Percentiles rank a stretch among this genome's conserved stretches.
Conservation (phyloP, 2,329 filamentous ascomycete species). For the Phyllosticta paracitricarpa region DNA sequence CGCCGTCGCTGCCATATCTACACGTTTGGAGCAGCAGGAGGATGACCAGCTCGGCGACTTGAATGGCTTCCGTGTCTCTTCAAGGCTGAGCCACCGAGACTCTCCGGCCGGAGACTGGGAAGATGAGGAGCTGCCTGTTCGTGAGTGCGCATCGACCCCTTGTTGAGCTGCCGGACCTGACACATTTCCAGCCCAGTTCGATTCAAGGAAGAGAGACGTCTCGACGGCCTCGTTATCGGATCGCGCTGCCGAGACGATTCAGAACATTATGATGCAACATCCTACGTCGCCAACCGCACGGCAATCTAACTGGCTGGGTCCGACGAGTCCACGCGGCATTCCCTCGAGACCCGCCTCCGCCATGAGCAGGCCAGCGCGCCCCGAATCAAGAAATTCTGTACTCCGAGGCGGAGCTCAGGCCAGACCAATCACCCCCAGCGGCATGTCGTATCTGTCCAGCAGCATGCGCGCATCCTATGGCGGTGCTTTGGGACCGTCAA, state of each 20-base stretch:
- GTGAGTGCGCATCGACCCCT: constrained; percentile 10
- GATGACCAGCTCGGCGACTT: constrained; percentile 28
- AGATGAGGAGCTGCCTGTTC: not conserved
- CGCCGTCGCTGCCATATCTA: constrained; percentile 2
- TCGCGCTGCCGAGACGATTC: constrained; percentile 74
- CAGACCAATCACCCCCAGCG: constrained; percentile 3
- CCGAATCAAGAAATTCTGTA: not conserved
- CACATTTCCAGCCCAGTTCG: constrained; percentile 12
- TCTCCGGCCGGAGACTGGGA: constrained; percentile 13
- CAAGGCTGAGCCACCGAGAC: constrained; percentile 24
- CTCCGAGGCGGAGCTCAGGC: not conserved
- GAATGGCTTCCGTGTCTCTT: constrained; percentile 31
- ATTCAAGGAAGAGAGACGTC: constrained; percentile 23
- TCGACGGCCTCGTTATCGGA: constrained; percentile 59
- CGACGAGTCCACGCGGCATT: constrained; percentile 50
- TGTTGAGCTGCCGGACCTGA: constrained; percentile 11
- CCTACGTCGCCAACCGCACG: constrained; percentile 18
- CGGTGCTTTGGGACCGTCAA: constrained; percentile 12
- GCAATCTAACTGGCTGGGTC: constrained; percentile 58
- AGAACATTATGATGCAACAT: constrained; percentile 24
- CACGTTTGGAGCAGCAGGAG: constrained; percentile 1
- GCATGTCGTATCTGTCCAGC: constrained; percentile 15
- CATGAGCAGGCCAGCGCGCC: constrained; percentile 21
- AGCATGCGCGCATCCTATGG: constrained; percentile 21
- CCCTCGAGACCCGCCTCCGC: constrained; percentile 54